These are phyloP conservation scores for Blastobotrys proliferans DNA, from an alignment of 1,139 yeast genomes.

Conservation along the genomic window DNA sequence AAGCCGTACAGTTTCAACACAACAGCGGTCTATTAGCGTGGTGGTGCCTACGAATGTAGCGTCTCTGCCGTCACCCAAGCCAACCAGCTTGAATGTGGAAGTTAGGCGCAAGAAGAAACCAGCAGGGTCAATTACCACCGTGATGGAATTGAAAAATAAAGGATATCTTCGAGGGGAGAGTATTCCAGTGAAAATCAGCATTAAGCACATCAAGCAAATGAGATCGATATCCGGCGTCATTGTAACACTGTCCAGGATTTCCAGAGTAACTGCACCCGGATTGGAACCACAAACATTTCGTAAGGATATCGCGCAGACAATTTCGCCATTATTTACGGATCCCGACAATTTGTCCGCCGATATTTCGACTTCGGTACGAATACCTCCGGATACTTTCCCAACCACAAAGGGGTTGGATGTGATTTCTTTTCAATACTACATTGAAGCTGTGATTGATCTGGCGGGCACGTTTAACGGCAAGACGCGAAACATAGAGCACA, in stretches of 20 bases:
- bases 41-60: constrained; percentile 74
- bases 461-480: constrained; percentile 45
- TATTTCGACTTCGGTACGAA: constrained; percentile 58
- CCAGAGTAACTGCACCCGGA: constrained; percentile 63
- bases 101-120: constrained; percentile 35
- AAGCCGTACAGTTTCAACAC: constrained; percentile 8
- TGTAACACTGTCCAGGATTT: constrained; percentile 74
- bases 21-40: constrained; percentile 48
- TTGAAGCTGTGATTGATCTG: constrained; percentile 75
- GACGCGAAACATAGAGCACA: constrained; percentile 8
- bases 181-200: constrained; percentile 62
- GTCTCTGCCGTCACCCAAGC: constrained; percentile 59
- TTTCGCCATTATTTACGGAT: constrained; percentile 76
- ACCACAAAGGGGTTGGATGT: constrained; percentile 70
- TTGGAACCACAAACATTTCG: constrained; percentile 63
- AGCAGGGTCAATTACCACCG: constrained; percentile 36
- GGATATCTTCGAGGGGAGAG: constrained; percentile 79
- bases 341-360: constrained; percentile 57
- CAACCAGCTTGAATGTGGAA: constrained; percentile 60
- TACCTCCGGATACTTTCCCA: constrained; percentile 85
- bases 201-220: constrained; percentile 66
- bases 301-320: constrained; percentile 75
- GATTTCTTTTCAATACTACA: constrained; percentile 77
- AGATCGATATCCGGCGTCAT: constrained; percentile 75
- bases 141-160: constrained; percentile 56